Conservation (phyloP, 768 basidiomycete genomes). For the Termitomyces sp. region DNA sequence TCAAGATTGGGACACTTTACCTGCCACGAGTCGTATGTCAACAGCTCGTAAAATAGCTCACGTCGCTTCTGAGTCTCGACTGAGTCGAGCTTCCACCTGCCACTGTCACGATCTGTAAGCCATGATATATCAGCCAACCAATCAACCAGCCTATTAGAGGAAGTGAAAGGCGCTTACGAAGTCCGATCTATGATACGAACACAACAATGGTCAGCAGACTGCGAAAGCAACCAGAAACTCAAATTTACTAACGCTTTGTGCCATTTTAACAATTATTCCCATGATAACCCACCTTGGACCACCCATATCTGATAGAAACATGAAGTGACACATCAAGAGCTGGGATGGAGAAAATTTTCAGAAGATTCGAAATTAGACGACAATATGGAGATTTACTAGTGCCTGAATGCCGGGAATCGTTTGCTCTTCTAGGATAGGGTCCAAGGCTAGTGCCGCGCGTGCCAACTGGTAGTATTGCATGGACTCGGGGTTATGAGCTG, state of each 20-base stretch:
- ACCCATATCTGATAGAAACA: slow-evolving; percentile 48
- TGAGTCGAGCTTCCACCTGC: slow-evolving; percentile 53
- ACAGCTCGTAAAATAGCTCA: slow-evolving; percentile 58
- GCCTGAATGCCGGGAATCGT: slow-evolving; percentile 61
- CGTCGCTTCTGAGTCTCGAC: slow-evolving; percentile 56
- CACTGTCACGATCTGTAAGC: slow-evolving; percentile 57
- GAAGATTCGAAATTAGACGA: slow-evolving; percentile 6
- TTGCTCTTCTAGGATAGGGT: slow-evolving; percentile 62
- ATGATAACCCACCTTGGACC: slow-evolving; percentile 64
- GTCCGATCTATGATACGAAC: slow-evolving; percentile 42
- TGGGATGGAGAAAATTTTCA: slow-evolving; percentile 21
- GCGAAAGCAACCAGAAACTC: slow-evolving; percentile 9
- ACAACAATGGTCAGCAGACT: slow-evolving; percentile 11
- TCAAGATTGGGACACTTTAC: slow-evolving; percentile 27
- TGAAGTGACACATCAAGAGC: slow-evolving; percentile 54
- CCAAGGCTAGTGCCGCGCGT: slow-evolving; percentile 53
- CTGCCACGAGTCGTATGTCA: slow-evolving; percentile 70
- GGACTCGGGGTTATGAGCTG: slow-evolving; percentile 48
- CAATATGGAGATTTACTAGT: slow-evolving; percentile 36
- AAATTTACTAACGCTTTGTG: slow-evolving; percentile 50
- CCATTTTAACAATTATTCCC: slow-evolving; percentile 66
- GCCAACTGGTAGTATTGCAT: slow-evolving; percentile 57
- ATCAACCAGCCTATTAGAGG: background rate
- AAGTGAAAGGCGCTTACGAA: slow-evolving; percentile 44
- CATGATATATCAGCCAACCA: slow-evolving; percentile 11